These are phyloP conservation scores for Ceratorhiza oryzae-sativae DNA, from an alignment of 1,284 basidiomycete genomes.

Conservation along the genomic window DNA sequence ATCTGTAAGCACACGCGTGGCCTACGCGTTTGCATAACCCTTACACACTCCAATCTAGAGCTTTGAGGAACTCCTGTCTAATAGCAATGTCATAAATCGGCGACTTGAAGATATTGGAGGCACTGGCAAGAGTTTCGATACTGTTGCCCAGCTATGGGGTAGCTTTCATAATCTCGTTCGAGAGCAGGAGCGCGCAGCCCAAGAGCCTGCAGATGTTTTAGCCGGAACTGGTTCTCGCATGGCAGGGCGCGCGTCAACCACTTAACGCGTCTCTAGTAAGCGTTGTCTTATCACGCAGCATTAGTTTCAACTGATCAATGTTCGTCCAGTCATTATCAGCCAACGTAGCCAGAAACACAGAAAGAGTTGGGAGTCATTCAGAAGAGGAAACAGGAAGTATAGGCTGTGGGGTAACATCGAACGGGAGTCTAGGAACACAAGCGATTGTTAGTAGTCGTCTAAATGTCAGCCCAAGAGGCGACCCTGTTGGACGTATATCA, in stretches of 20 bases:
- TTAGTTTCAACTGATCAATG: slow-evolving; percentile 31
- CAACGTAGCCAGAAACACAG: slow-evolving; percentile 10
- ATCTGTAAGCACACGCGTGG: slow-evolving; percentile 56
- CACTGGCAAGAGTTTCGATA: slow-evolving; percentile 92
- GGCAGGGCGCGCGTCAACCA: slow-evolving; percentile 15
- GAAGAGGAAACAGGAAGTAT: slow-evolving; percentile 1
- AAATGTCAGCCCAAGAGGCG: slow-evolving; percentile 75
- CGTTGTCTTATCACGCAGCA: background rate
- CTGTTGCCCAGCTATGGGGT: slow-evolving; percentile 87
- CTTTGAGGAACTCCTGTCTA: slow-evolving; percentile 86
- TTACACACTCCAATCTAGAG: slow-evolving; percentile 59
- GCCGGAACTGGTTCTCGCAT: slow-evolving; percentile 57
- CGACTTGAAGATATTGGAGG: slow-evolving; percentile 91
- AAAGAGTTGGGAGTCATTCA: slow-evolving; percentile 22
- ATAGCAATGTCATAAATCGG: slow-evolving; percentile 89
- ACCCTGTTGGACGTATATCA: slow-evolving; percentile 55
- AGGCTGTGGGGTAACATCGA: slow-evolving; percentile 36
- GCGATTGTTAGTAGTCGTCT: slow-evolving; percentile 52
- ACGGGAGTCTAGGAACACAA: slow-evolving; percentile 45
- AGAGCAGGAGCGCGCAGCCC: slow-evolving; percentile 54
- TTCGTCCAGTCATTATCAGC: slow-evolving; percentile 24
- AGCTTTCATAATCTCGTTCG: slow-evolving; percentile 82
- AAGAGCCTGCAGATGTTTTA: slow-evolving; percentile 48
- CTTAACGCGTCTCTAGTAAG: background rate
- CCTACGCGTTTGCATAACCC: background rate